phyloP scores from a whole-genome alignment of 1,284 basidiomycete genomes.

The Ustilago bromivora region DNA sequence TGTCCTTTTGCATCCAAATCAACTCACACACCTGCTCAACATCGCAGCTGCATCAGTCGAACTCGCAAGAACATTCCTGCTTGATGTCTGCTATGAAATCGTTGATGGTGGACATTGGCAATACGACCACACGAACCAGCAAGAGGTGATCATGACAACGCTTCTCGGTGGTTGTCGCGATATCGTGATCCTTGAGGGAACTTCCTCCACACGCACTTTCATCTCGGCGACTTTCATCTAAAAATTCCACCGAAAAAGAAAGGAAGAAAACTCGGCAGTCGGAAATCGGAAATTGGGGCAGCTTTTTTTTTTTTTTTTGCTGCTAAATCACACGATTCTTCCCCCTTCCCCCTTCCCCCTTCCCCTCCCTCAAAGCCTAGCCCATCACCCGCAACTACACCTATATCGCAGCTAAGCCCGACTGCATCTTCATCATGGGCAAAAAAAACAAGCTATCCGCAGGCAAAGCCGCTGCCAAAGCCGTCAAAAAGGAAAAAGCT shows the following conservation, averaged over 20 bases:
- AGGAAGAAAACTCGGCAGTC: not conserved
- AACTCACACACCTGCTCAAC: not conserved
- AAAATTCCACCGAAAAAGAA: slow-evolving; percentile 5
- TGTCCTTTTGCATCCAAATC: not conserved
- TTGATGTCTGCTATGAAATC: not conserved
- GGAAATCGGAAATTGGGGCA: slow-evolving; percentile 17
- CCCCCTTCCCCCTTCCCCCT: too few relatives aligned
- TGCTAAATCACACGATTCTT: slow-evolving; percentile 3
- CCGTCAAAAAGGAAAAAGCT: slow-evolving; percentile 68
- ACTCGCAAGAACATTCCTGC: not conserved
- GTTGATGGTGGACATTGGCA: not conserved
- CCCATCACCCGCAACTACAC: not conserved
- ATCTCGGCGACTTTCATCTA: not conserved
- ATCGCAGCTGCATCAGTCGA: not conserved
- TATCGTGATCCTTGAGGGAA: not conserved
- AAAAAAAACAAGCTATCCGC: slow-evolving; percentile 65
- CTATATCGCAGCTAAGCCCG: not conserved
- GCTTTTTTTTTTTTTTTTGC: slow-evolving; percentile 21
- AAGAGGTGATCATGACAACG: not conserved
- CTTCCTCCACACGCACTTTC: slow-evolving; percentile 3
- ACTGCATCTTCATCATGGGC: slow-evolving; percentile 50
- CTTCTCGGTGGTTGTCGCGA: not conserved
- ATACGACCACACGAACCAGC: not conserved
- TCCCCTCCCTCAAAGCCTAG: not conserved
- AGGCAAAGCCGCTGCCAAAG: slow-evolving; percentile 66